Percentiles rank a stretch among this genome's conserved stretches.
Conservation (phyloP, 1,139 yeast genomes). For the Hanseniaspora gamundiae region DNA sequence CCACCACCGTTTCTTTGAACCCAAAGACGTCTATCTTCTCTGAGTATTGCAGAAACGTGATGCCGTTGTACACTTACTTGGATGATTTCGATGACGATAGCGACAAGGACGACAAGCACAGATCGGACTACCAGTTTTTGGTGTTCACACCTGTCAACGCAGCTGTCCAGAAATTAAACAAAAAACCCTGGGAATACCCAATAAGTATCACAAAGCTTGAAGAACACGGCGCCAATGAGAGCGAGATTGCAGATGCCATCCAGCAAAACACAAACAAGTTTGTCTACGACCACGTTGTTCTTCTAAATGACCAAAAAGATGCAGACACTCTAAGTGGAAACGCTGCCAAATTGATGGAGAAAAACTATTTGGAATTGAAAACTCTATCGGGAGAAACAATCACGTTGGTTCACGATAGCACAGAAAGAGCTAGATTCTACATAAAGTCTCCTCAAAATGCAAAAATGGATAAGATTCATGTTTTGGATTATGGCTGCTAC, state of each 20-base stretch:
- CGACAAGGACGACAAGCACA: not conserved
- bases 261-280: not conserved
- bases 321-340: not conserved
- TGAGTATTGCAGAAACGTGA: not conserved
- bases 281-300: constrained; percentile 2
- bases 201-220: not conserved
- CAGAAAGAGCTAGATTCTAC: not conserved
- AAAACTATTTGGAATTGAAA: not conserved
- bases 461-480: not conserved
- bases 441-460: not conserved
- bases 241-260: not conserved
- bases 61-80: not conserved
- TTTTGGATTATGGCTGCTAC: not conserved
- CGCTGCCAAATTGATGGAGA: not conserved
- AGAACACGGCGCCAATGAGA: not conserved
- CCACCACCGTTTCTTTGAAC: not conserved
- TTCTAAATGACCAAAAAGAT: not conserved
- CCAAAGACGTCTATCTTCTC: not conserved
- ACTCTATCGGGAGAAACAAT: not conserved
- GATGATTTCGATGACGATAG: not conserved
- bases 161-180: not conserved
- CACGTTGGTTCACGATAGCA: not conserved
- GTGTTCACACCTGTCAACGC: not conserved
- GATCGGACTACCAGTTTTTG: not conserved
- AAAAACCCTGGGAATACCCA: constrained; percentile 1